Base-by-base conservation (phyloP, 2,329 filamentous ascomycete genomes). In the Rhynchosporium graminicola region DNA sequence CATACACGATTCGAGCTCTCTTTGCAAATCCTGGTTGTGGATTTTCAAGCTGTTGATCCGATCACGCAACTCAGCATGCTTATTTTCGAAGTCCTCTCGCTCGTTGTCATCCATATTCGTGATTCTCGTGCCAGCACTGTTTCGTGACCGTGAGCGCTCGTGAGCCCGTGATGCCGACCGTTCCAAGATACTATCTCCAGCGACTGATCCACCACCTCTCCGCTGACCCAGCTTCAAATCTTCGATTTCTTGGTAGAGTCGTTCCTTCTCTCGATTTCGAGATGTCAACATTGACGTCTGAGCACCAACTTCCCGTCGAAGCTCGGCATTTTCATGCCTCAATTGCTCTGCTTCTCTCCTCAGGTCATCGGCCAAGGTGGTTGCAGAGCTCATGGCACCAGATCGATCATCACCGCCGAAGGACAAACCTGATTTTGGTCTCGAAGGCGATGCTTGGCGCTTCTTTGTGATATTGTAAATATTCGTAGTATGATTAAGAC, bases 221-320 rank as follows among this genome's bases (percentile, higher is more conserved):
- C 92, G 87, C 68, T 92, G 88, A 1, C 90, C 87, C 70, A 98
- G 86, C 77, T 98, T 99, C 65, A 99, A 81, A 65, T 97, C 93
- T 76, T 99, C 95, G 66, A 98, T 98, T 74, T 99, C 94, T 73
- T 97, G 92, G 75, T 98, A 96, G 8, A 99, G 81, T 4, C 92
- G 87, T 74, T 98, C 93, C 73, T 97, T 96, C 74, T 99, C 95
- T 31, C 92, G 89, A 72, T 97, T 97, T 29, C 95, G 85, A 42
- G 95, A 98, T 0, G 94, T 97, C 40, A 99, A 83, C 92, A 99
- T 98, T 0, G 93, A 97, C 0, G 93, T 96, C 75, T 99, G 95
- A 2, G 95, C 95, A 65, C 93, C 92, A 36, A 98, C 90, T 75
- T 98, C 93, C 59, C 93, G 89, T 59, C 94, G 87, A 38, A 99